Conservation (phyloP, 805 yeast species). For the Lipomyces sp. region DNA sequence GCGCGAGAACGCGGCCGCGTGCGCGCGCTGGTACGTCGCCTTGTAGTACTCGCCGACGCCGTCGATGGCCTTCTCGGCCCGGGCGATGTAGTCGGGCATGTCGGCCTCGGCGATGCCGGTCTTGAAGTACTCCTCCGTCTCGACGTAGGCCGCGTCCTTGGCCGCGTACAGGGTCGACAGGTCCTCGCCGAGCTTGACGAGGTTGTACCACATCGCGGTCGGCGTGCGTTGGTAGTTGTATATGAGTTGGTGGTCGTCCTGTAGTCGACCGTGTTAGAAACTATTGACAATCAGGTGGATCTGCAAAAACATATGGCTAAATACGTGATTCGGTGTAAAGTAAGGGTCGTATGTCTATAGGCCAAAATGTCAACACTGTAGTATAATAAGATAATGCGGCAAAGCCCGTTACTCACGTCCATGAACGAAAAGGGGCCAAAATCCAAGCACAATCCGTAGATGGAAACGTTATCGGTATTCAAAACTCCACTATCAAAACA, state of each 20-base stretch:
- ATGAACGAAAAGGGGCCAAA: slow-evolving; percentile 82
- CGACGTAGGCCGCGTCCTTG: slow-evolving; percentile 40
- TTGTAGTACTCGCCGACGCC: slow-evolving; percentile 64
- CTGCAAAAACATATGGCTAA: background rate
- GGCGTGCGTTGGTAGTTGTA: slow-evolving; percentile 86
- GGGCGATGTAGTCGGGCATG: slow-evolving; percentile 49
- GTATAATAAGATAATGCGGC: background rate
- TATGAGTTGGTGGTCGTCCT: slow-evolving; percentile 65
- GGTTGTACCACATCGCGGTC: slow-evolving; percentile 87
- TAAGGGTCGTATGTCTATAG: slow-evolving; percentile 66
- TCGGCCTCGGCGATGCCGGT: slow-evolving; percentile 49
- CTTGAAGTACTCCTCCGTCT: slow-evolving; percentile 26
- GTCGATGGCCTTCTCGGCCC: slow-evolving; percentile 66
- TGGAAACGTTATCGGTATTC: slow-evolving; percentile 89
- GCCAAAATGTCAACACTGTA: slow-evolving; percentile 39
- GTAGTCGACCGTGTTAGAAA: background rate
- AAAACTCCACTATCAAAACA: slow-evolving; percentile 60
- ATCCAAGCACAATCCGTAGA: slow-evolving; percentile 84
- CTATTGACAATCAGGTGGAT: background rate
- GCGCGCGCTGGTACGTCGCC: slow-evolving; percentile 55
- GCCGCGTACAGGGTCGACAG: slow-evolving; percentile 75
- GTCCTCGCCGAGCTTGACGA: slow-evolving; percentile 78
- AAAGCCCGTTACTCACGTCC: slow-evolving; percentile 17
- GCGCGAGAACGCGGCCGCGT: slow-evolving; percentile 54
- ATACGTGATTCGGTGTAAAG: slow-evolving; percentile 74